phyloP scores from a whole-genome alignment of 1,284 basidiomycete genomes.

The Boletus smithii region DNA sequence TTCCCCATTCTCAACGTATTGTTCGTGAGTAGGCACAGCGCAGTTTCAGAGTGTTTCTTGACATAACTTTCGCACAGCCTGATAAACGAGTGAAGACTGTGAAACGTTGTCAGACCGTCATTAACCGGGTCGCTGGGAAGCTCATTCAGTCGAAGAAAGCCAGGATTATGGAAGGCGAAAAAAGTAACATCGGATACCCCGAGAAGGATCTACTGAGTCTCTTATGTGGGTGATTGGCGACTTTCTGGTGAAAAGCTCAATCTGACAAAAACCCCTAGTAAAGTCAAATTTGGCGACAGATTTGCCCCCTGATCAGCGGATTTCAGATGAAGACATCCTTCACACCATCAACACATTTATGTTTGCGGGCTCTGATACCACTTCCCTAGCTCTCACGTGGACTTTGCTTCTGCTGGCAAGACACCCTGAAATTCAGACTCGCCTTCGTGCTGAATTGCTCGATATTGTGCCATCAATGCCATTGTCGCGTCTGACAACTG shows the following conservation, averaged over 20 bases:
- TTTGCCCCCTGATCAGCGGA: slow-evolving; percentile 60
- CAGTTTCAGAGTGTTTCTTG: background rate
- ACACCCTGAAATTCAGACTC: slow-evolving; percentile 58
- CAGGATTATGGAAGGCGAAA: slow-evolving; percentile 57
- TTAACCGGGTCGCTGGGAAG: slow-evolving; percentile 62
- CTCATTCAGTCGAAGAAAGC: slow-evolving; percentile 69
- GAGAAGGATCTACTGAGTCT: slow-evolving; percentile 68
- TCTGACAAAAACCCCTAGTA: slow-evolving; percentile 42
- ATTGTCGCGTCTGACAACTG: slow-evolving; percentile 44
- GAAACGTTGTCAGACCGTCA: slow-evolving; percentile 55
- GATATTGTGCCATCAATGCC: slow-evolving; percentile 38
- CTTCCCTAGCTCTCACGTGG: slow-evolving; percentile 77
- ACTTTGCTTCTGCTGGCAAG: slow-evolving; percentile 66
- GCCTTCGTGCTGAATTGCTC: slow-evolving; percentile 60
- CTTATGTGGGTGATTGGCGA: slow-evolving; percentile 46
- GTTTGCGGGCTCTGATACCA: slow-evolving; percentile 85
- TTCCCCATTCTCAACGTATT: slow-evolving; percentile 54
- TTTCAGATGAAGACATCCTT: slow-evolving; percentile 78
- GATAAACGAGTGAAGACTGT: slow-evolving; percentile 49
- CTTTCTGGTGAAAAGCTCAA: background rate
- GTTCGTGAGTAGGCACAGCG: slow-evolving; percentile 46
- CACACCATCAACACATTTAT: slow-evolving; percentile 84
- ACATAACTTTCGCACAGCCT: slow-evolving; percentile 42
- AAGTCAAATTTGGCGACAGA: slow-evolving; percentile 69
- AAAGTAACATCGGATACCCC: slow-evolving; percentile 43